Evolutionary conservation across 345 rosid species (phyloP), one percentile per base, ranked within the genome.

Genomic region (Eucalyptus guilfoylei): DNA sequence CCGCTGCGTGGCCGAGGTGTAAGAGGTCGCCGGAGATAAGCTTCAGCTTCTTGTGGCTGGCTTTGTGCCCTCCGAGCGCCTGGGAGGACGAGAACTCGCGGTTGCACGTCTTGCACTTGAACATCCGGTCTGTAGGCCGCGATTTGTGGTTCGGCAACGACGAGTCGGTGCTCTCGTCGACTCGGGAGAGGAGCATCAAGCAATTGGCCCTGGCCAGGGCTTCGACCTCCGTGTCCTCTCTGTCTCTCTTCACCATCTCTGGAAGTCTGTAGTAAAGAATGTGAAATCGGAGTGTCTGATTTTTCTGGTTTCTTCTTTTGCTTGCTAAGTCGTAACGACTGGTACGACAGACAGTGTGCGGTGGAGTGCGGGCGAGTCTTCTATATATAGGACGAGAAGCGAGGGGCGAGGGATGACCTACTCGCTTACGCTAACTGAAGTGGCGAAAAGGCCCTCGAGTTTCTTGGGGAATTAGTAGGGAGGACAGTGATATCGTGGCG

Each of bases 61-160:
- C 97, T 30, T 98, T 94, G 92, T 97, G 99, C 3, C 99, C 99
- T 1, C 99, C 99, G 26, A 97, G 90, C 8, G 99, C 99, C 92
- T 97, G 99, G 55, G 96, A 97, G 40, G 99, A 95, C 17, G 94
- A 81, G 89, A 97, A 97, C 90, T 91, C 92, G 85, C 88, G 94
- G 95, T 95, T 91, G 91, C 99, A 97, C n/a, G 99, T 97, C 91
- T 96, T 97, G 96, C 99, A 97, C 4, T 93, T 37, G 52, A 97
- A 97, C 50, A 93, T 91, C 17, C 96, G 95, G 48, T 87, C 47
- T 48, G 37, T 6, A 86, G 49, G 87, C 91, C 91, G 88, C 72
- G 44, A 14, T 44, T 28, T 8, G 85, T 11, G 60, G 30, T 9
- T 24, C 32, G 45, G 45, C 81, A 14, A 72, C 30, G 28, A 21